Evolutionary conservation across 306 rosid genomes (phyloP), one percentile per base, ranked within the genome.

Genomic region (Mucuna pruriens): DNA sequence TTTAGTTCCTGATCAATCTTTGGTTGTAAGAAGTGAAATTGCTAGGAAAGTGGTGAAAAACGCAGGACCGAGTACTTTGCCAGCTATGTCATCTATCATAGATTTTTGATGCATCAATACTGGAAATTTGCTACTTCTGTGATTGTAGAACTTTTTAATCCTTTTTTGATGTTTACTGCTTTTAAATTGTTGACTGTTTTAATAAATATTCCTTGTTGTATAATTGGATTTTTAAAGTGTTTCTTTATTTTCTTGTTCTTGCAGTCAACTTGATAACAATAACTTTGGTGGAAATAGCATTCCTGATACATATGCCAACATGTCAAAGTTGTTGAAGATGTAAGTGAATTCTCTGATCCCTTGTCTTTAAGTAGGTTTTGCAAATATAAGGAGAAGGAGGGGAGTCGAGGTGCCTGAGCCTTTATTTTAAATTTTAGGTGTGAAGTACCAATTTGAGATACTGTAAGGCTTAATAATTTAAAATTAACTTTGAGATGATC

Each of bases 241-340:
- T 85, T 71, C 44, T 63, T 62, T 54, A 48, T 75, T 45, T 77
- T 87, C 70, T 70, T 87, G 63, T 62, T 72, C 76, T 84, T 89
- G 90, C 91, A 95, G 99, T 74, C 99, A 95, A 80, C 89, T 93
- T 74, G 99, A 95, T 87, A 93, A 93, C 88, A 95, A 95, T 85
- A 84, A 95, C 87, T 93, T 95, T 51, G 77, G 20, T 0, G 98
- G 93, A 76, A 64, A 38, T 80, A 82, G 45, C 39, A 93, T 95
- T 90, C 99, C 99, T 29, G 83, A 74, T 44, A 17, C 93, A 16
- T 95, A 87, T 78, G 84, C 83, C 58, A 86, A 79, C 76, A 83
- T 95, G 88, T 68, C 93, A 64, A 60, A 66, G 61, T 78, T 95
- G 76, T 76, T 85, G 84, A 95, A 95, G 78, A 7, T 93, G 98